phyloP scores from a whole-genome alignment of 768 basidiomycete species.

The Russula griseocarnosa region DNA sequence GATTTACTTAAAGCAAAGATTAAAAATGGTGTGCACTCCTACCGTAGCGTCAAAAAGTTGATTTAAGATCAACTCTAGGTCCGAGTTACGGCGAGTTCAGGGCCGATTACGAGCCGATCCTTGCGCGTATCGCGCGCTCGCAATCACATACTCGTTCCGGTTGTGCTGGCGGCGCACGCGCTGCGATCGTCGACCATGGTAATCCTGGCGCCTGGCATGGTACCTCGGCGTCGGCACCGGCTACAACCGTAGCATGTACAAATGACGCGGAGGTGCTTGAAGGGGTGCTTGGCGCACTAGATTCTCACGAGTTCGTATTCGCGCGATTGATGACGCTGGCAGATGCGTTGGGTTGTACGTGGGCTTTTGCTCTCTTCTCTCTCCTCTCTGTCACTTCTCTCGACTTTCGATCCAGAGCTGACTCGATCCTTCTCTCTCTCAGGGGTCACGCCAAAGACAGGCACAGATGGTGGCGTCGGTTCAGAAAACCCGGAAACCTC shows the following conservation, averaged over 20 bases:
- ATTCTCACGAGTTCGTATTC: conserved; percentile 76
- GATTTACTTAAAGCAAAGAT: conserved; percentile 83
- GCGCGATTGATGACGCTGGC: conserved; percentile 80
- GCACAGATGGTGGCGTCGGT: conserved; percentile 36
- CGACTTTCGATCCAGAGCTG: neutral
- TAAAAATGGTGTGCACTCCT: conserved; percentile 49
- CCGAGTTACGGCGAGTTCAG: conserved; percentile 83
- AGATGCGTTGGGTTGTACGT: conserved; percentile 77
- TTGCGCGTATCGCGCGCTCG: conserved; percentile 74
- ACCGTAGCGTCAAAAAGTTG: neutral
- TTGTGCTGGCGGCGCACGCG: conserved; percentile 38
- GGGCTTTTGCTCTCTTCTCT: neutral
- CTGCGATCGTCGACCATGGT: conserved; percentile 81
- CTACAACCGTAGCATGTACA: conserved; percentile 67
- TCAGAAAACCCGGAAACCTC: neutral
- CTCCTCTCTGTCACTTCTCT: neutral
- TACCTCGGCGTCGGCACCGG: conserved; percentile 53
- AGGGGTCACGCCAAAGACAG: conserved; percentile 63
- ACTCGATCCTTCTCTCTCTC: neutral
- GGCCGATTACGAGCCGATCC: conserved; percentile 80
- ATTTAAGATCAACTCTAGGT: conserved; percentile 36
- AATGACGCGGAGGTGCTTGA: conserved; percentile 75
- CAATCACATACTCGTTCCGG: conserved; percentile 3
- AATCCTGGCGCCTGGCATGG: conserved; percentile 83
- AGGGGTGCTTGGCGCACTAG: conserved; percentile 55